phyloP scores from a whole-genome alignment of 2,329 filamentous ascomycete genomes.

The Beauveria sp. region DNA sequence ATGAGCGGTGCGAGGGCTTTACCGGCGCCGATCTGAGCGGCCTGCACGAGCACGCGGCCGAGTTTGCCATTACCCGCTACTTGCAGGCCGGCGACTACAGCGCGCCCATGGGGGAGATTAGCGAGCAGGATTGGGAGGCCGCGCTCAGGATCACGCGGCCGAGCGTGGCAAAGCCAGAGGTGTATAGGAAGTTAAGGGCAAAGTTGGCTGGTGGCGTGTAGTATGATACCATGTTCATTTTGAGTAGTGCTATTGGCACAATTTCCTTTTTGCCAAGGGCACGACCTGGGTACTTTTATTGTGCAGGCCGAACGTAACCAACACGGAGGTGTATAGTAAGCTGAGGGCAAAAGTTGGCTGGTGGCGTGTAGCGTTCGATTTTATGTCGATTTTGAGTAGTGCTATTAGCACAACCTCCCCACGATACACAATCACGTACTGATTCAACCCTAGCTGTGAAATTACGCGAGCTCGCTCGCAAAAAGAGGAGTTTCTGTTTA shows the following conservation, averaged over 20 bases:
- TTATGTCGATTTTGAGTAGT: no score
- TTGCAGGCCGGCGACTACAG: conserved; percentile 20
- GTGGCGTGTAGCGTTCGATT: no score
- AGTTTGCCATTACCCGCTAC: conserved; percentile 38
- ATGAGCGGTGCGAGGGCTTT: conserved; percentile 64
- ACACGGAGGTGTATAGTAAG: no score
- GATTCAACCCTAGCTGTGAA: not conserved
- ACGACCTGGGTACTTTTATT: no score
- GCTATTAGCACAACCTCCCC: no score
- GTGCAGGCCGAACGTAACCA: no score
- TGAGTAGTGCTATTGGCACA: not conserved
- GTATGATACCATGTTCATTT: not conserved
- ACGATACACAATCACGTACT: not conserved
- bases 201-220: conserved; percentile 16
- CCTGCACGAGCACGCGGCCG: conserved; percentile 39
- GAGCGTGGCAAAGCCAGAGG: conserved; percentile 40
- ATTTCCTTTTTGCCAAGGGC: no score
- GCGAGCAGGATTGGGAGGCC: conserved; percentile 42
- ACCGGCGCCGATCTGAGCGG: conserved; percentile 58
- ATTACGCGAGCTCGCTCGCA: conserved; percentile 14
- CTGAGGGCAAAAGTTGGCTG: no score
- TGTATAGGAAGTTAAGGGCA: conserved; percentile 32
- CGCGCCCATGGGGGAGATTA: conserved; percentile 17
- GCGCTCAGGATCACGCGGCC: conserved; percentile 41
- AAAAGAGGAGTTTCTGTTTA: conserved; percentile 29